Base-by-base conservation (phyloP, 176 grass and related monocot species). In the Lolium rigidum region DNA sequence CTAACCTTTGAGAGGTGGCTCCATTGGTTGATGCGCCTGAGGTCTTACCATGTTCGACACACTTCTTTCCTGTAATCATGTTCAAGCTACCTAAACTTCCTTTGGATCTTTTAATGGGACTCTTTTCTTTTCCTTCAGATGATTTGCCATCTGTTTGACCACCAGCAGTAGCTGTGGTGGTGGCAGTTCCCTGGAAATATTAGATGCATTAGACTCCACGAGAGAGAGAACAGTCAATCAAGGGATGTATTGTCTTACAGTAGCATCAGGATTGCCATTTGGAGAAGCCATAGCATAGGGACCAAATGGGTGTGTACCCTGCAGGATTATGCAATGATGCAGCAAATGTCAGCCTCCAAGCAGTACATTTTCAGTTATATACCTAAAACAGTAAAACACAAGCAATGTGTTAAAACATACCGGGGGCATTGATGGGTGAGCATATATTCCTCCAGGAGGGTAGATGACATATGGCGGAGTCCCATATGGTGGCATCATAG, bases 81-180 rank as follows among this genome's bases (percentile, higher is more conserved):
- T 93, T 96, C 86, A 95, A 88, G 90, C 97, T 99, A 72, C 97
- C 94, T 91, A 96, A 99, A 96, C 92, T 97, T 84, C 89, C 92
- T 92, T 91, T 96, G 41, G 97, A 96, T 87, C 90, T 90, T 82
- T 94, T 99, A 38, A 92, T 84, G 31, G 84, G 84, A 86, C 90
- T 92, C 84, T 88, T 94, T 86, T 94, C 94, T 85, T 94, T 99
- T 76, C 90, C 89, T 79, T 99, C 92, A 18, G 84, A 89, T 52
- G 92, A 85, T 69, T 92, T 98, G 14, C 84, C 86, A 81, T 96
- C 90, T 37, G 83, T 87, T 88, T 98, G 92, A 73, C 70, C 83
- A 78, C 31, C 87, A 85, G 62, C 88, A 81, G 82, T 59, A 63
- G 35, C 62, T 60, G 38, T 15, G 43, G 68, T 54, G 1, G 37